These are phyloP conservation scores for Schizosaccharomyces cryophilus DNA, from an alignment of 805 yeast genomes.

Conservation along the genomic window DNA sequence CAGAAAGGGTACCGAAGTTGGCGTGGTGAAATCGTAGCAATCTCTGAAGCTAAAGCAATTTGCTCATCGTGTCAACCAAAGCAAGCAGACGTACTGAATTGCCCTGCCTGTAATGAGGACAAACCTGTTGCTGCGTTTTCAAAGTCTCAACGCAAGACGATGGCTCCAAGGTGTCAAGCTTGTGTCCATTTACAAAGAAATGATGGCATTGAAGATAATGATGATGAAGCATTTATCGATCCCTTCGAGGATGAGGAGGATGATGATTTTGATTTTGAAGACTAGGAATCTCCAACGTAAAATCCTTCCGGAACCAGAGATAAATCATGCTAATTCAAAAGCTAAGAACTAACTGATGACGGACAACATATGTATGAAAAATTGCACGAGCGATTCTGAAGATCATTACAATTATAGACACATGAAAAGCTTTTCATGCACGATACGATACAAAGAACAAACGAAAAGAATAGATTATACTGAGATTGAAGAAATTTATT, in stretches of 20 bases:
- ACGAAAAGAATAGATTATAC: too few species aligned
- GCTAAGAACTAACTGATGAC: too few species aligned
- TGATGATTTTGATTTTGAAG: not conserved
- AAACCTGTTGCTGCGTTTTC: not conserved
- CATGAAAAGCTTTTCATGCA: too few species aligned
- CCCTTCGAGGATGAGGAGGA: not conserved
- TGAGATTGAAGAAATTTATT: too few species aligned
- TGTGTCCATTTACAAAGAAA: not conserved
- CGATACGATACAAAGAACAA: too few species aligned
- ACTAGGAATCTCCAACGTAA: not conserved
- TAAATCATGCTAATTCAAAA: too few species aligned
- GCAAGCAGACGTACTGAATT: not conserved
- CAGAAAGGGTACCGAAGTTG: not conserved
- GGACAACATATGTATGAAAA: too few species aligned
- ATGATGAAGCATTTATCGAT: not conserved
- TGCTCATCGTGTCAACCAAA: not conserved
- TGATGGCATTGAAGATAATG: not conserved
- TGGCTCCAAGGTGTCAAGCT: not conserved
- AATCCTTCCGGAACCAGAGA: too few species aligned
- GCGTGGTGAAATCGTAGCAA: not conserved
- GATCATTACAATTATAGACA: too few species aligned
- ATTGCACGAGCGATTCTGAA: too few species aligned
- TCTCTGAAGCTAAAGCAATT: not conserved
- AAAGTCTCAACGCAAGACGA: not conserved
- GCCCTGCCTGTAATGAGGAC: not conserved